These are phyloP conservation scores for Boletus reticulatus DNA, from an alignment of 768 basidiomycete species.

Conservation along the genomic window DNA sequence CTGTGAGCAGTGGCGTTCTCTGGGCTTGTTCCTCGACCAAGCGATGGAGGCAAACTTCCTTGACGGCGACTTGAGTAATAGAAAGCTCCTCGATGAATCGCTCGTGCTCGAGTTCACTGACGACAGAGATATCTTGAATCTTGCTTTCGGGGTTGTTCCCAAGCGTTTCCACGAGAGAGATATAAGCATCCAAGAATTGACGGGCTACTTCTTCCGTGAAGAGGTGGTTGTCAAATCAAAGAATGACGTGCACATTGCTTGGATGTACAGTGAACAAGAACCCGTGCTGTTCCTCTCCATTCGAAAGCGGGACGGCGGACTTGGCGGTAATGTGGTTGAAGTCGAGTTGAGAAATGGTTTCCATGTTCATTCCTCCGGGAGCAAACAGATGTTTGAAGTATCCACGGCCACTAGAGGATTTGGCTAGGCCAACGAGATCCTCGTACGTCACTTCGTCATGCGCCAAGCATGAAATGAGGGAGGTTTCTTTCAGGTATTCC, in stretches of 20 bases:
- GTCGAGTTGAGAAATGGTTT: slow-evolving; percentile 23
- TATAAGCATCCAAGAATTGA: slow-evolving; percentile 30
- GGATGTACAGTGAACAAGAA: slow-evolving; percentile 26
- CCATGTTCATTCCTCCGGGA: slow-evolving; percentile 28
- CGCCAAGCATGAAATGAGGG: slow-evolving; percentile 19
- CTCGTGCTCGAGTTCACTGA: slow-evolving; percentile 13
- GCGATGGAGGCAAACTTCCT: slow-evolving; percentile 18
- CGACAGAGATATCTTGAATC: slow-evolving; percentile 19
- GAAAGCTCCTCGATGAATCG: slow-evolving; percentile 27
- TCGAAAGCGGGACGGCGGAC: slow-evolving; percentile 22
- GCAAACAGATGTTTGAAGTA: slow-evolving; percentile 34
- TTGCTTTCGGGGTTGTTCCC: slow-evolving; percentile 9
- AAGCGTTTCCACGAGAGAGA: slow-evolving; percentile 26
- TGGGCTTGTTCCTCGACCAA: slow-evolving; percentile 17
- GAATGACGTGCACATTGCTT: slow-evolving; percentile 22
- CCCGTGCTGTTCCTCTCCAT: slow-evolving; percentile 27
- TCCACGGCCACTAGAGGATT: slow-evolving; percentile 23
- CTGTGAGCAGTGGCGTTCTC: slow-evolving; percentile 20
- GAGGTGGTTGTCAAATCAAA: slow-evolving; percentile 30
- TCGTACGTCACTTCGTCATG: slow-evolving; percentile 32
- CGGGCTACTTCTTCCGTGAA: slow-evolving; percentile 28
- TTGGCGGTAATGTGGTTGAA: slow-evolving; percentile 14
- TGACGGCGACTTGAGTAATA: slow-evolving; percentile 4
- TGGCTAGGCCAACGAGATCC: slow-evolving; percentile 27
- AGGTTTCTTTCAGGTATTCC: slow-evolving; percentile 19